Evolutionary conservation across 768 basidiomycete species (phyloP).

Genomic region (Guyanaporus albipodus): DNA sequence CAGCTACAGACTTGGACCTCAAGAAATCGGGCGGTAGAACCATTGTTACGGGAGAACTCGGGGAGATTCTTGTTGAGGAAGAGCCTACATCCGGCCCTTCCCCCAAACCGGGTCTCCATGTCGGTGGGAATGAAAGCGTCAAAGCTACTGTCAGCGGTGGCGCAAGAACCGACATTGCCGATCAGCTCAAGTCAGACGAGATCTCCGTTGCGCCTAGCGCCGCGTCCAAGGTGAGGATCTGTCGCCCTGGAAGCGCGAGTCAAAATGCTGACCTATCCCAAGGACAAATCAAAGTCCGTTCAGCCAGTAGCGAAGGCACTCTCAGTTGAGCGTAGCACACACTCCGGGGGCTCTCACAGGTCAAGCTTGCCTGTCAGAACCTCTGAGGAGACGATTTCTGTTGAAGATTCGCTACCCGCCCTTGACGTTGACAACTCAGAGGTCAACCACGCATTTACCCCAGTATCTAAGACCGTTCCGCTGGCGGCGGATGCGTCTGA

Average conservation of each 20-base stretch:
- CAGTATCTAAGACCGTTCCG: background rate
- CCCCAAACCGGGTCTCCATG: constrained; percentile 29
- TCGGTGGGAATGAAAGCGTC: constrained; percentile 19
- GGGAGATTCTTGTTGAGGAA: constrained; percentile 61
- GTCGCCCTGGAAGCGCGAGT: background rate
- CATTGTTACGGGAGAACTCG: constrained; percentile 61
- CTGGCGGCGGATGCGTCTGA: constrained; percentile 2
- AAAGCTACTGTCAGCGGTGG: constrained; percentile 21
- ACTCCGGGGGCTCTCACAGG: constrained; percentile 1
- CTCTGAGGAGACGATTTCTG: constrained; percentile 7
- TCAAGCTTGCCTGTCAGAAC: background rate
- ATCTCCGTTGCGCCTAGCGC: constrained; percentile 1
- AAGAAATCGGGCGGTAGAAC: constrained; percentile 34
- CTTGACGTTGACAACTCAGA: background rate
- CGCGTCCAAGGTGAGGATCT: constrained; percentile 12
- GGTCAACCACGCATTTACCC: background rate
- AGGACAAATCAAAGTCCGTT: constrained; percentile 3
- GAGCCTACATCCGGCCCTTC: constrained; percentile 26
- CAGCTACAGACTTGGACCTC: constrained; percentile 14
- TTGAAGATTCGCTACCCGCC: background rate
- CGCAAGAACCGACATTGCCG: constrained; percentile 17
- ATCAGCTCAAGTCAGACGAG: constrained; percentile 7
- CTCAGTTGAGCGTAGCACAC: constrained; percentile 18
- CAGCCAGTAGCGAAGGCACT: constrained; percentile 2
- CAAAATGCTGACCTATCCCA: constrained; percentile 3